A percentile compares a stretch with the other conserved stretches of the same genome.
These are phyloP conservation scores for Bipolaris victoriae DNA, from an alignment of 2,329 filamentous ascomycete genomes.

Conservation along the genomic window DNA sequence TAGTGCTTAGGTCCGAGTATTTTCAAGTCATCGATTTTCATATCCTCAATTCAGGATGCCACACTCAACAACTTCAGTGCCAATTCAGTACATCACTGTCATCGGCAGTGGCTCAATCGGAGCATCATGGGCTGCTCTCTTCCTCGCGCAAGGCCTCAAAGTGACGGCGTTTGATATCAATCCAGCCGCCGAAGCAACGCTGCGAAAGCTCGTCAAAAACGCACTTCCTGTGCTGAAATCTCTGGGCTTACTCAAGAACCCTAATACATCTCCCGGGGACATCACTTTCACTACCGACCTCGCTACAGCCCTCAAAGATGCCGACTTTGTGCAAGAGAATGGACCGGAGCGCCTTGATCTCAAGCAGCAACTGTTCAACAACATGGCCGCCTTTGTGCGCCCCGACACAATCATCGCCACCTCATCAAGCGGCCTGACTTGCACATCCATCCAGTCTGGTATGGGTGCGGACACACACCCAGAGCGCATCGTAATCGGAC, in stretches of 20 bases:
- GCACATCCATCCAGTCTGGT: slow-evolving; percentile 38
- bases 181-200: slow-evolving; percentile 35
- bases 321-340: slow-evolving; percentile 35
- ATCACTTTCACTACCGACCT: not conserved
- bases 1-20: not conserved
- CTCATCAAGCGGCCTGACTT: slow-evolving; percentile 44
- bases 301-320: slow-evolving; percentile 2
- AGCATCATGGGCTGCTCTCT: slow-evolving; percentile 52
- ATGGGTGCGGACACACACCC: slow-evolving; percentile 38
- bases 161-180: slow-evolving; percentile 54
- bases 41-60: not conserved
- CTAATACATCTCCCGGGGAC: not conserved
- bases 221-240: not conserved
- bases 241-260: not conserved
- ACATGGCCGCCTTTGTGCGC: slow-evolving; percentile 41
- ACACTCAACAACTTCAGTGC: not conserved
- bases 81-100: slow-evolving; percentile 32
- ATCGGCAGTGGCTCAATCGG: slow-evolving; percentile 51
- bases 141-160: slow-evolving; percentile 47
- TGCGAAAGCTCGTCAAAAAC: slow-evolving; percentile 10
- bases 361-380: slow-evolving; percentile 48
- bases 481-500: slow-evolving; percentile 47
- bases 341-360: slow-evolving; percentile 51
- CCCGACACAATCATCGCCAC: slow-evolving; percentile 50
- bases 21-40: not conserved